Conservation (phyloP, 352 stramenopile species). For the Pythium vanterpoolii region DNA sequence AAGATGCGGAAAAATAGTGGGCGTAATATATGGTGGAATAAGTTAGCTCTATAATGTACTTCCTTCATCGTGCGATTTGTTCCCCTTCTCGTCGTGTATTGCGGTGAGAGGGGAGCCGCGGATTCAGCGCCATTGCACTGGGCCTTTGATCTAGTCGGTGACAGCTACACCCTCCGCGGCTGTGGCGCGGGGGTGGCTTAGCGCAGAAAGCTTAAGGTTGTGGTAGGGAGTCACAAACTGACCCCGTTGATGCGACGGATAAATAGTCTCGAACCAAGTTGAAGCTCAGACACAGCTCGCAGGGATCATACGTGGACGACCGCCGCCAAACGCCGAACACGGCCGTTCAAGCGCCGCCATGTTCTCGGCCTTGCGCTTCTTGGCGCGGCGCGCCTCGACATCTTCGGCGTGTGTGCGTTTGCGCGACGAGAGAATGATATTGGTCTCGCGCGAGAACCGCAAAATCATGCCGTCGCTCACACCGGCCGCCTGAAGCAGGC, state of each 20-base stretch:
- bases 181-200: no score
- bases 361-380: slow-evolving; percentile 44
- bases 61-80: slow-evolving; percentile 4
- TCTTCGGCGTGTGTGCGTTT: slow-evolving; percentile 22
- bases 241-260: slow-evolving; percentile 13
- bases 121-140: background rate
- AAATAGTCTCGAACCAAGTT: slow-evolving; percentile 42
- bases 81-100: background rate
- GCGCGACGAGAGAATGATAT: slow-evolving; percentile 40
- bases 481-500: slow-evolving; percentile 29
- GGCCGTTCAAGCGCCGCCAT: slow-evolving; percentile 36
- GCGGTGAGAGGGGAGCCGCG: background rate
- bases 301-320: slow-evolving; percentile 61
- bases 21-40: slow-evolving; percentile 7
- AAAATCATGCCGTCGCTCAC: slow-evolving; percentile 37
- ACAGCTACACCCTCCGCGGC: background rate
- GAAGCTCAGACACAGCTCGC: slow-evolving; percentile 45
- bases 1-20: background rate
- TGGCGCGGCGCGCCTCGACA: slow-evolving; percentile 26
- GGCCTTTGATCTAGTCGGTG: background rate
- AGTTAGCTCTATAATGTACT: slow-evolving; percentile 22
- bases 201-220: no score
- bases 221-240: no score
- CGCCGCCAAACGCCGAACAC: slow-evolving; percentile 34
- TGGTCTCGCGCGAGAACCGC: slow-evolving; percentile 40